Evolutionary conservation across 257 asterid species (phyloP).

Genomic region (Solanum tacnaense): DNA sequence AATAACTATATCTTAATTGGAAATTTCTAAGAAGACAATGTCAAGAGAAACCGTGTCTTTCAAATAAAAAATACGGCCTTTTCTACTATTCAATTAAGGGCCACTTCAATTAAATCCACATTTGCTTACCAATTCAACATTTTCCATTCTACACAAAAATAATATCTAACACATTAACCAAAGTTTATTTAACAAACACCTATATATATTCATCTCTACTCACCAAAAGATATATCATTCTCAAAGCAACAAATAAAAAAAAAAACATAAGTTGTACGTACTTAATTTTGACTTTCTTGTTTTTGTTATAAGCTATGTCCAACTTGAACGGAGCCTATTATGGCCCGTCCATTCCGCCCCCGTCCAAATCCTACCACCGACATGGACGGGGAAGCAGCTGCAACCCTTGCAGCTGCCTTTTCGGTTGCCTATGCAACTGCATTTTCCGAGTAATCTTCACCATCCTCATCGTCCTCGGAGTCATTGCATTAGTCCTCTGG

Average conservation of each 20-base stretch:
- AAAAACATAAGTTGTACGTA: not conserved
- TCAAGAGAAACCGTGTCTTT: not conserved
- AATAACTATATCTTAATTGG: not conserved
- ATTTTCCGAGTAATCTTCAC: constrained; percentile 50
- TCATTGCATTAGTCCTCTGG: constrained; percentile 36
- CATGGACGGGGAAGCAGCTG: constrained; percentile 46
- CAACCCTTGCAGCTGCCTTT: constrained; percentile 73
- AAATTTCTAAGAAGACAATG: not conserved
- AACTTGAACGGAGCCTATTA: constrained; percentile 76
- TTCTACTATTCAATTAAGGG: not conserved
- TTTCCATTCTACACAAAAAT: not conserved
- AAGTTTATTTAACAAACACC: not conserved
- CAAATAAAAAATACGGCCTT: not conserved
- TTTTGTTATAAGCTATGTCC: not conserved
- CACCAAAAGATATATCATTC: not conserved
- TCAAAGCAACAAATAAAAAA: too few species aligned
- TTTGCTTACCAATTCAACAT: not conserved
- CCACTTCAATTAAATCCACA: not conserved
- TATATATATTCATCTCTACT: not conserved
- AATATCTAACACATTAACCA: not conserved
- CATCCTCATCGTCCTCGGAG: constrained; percentile 30
- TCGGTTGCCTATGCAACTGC: constrained; percentile 58
- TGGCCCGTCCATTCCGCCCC: constrained; percentile 72
- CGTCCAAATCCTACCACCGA: constrained; percentile 41
- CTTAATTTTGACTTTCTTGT: not conserved